Evolutionary conservation across 306 rosid genomes (phyloP).

Genomic region (Inga leiocalycina): DNA sequence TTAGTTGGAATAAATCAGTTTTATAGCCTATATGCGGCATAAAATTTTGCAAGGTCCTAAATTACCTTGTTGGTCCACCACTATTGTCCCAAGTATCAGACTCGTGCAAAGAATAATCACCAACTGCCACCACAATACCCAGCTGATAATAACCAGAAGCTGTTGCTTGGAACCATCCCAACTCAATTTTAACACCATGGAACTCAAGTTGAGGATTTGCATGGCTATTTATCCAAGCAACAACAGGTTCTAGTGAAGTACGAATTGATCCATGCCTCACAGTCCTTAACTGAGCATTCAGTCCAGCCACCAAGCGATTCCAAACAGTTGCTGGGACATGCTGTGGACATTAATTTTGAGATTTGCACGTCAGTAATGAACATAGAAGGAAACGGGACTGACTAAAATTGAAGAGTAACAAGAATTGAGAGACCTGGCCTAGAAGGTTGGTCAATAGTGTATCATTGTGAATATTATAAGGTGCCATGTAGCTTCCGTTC

Average conservation of each 20-base stretch:
- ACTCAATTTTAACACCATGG: constrained; percentile 89
- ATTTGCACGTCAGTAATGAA: constrained; percentile 22
- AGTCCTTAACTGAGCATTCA: constrained; percentile 93
- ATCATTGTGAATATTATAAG: constrained; percentile 91
- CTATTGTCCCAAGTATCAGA: constrained; percentile 53
- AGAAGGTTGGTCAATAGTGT: constrained; percentile 87
- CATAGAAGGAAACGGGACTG: constrained; percentile 24
- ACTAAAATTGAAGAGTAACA: constrained; percentile 24
- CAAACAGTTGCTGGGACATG: constrained; percentile 98
- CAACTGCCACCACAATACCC: constrained; percentile 85
- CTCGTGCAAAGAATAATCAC: constrained; percentile 71
- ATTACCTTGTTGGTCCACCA: constrained; percentile 63
- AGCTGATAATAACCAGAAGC: constrained; percentile 99
- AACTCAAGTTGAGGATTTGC: constrained; percentile 97
- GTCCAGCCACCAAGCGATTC: constrained; percentile 91
- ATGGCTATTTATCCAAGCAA: constrained; percentile 87
- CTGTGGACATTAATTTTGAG: constrained; percentile 47
- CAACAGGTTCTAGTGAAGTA: constrained; percentile 71
- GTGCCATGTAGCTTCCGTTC: constrained; percentile 94
- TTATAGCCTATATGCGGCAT: constrained; percentile 21
- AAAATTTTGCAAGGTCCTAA: constrained; percentile 9
- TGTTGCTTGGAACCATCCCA: constrained; percentile 99
- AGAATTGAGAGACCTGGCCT: constrained; percentile 75
- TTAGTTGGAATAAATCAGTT: constrained; percentile 23
- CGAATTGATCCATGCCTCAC: constrained; percentile 90